These are phyloP conservation scores for Conticribra weissflogii DNA, from an alignment of 108 stramenopile species.

Conservation along the genomic window DNA sequence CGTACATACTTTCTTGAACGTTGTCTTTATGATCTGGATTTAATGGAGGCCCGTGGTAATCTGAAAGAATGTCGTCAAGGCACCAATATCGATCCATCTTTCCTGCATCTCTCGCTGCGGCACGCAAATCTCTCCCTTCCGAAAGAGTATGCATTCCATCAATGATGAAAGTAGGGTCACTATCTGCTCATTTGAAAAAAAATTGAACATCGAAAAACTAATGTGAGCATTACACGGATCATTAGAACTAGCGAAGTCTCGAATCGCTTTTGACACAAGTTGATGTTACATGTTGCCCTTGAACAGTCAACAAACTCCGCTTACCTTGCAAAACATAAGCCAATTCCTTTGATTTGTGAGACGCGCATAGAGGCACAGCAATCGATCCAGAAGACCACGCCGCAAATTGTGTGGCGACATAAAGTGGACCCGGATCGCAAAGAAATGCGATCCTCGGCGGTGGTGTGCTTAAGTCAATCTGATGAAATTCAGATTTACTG, in stretches of 20 bases:
- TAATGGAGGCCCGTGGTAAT: not conserved
- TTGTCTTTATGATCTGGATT: not conserved
- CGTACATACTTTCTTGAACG: slow-evolving; percentile 1
- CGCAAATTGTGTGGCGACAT: slow-evolving; percentile 21
- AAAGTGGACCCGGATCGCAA: slow-evolving; percentile 16
- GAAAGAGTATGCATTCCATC: slow-evolving; percentile 13
- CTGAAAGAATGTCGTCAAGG: slow-evolving; percentile 17
- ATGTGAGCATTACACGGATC: too few relatives aligned
- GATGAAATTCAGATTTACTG: too few relatives aligned
- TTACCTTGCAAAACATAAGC: slow-evolving; percentile 14
- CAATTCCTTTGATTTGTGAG: slow-evolving; percentile 11
- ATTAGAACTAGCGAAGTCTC: too few relatives aligned
- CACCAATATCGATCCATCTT: slow-evolving; percentile 18
- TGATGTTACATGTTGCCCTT: too few relatives aligned
- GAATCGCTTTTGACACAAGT: too few relatives aligned
- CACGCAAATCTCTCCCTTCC: slow-evolving; percentile 8
- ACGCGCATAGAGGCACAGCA: slow-evolving; percentile 20
- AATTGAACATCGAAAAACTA: not conserved
- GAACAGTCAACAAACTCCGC: too few relatives aligned
- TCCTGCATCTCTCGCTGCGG: slow-evolving; percentile 16
- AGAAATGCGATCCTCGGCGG: slow-evolving; percentile 20
- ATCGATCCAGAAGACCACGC: slow-evolving; percentile 25
- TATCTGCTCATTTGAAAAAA: slow-evolving; percentile 7
- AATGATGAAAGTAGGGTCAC: slow-evolving; percentile 23
- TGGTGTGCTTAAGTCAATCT: not conserved